These are phyloP conservation scores for Otatea glauca DNA, from an alignment of 176 grass and related monocot species.

Conservation along the genomic window DNA sequence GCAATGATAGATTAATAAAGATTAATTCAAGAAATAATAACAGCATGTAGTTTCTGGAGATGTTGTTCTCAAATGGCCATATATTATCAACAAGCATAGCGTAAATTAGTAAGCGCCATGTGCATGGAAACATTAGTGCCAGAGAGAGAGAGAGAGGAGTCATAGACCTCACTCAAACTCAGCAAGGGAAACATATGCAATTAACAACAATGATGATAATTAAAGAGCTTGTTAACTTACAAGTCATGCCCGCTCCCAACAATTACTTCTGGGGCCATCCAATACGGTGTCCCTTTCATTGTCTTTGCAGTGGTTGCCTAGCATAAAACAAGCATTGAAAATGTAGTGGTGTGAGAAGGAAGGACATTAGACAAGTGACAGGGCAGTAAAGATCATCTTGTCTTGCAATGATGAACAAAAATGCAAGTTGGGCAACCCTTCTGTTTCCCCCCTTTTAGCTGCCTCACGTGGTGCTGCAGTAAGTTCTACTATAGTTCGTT, in stretches of 20 bases:
- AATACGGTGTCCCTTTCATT: slow-evolving; percentile 89
- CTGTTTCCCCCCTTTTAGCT: not conserved
- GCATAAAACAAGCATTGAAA: slow-evolving; percentile 3
- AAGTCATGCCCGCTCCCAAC: slow-evolving; percentile 83
- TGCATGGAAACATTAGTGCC: not conserved
- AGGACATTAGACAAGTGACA: not conserved
- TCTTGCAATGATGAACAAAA: slow-evolving; percentile 12
- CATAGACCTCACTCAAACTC: not conserved
- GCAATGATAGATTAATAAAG: slow-evolving; percentile 18
- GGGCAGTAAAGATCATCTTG: not conserved
- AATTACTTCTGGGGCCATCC: slow-evolving; percentile 99
- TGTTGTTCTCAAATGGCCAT: not conserved
- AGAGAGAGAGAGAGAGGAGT: not conserved
- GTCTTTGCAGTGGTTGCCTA: slow-evolving; percentile 87
- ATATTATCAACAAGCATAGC: not conserved
- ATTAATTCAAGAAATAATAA: slow-evolving; percentile 32
- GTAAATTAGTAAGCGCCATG: not conserved
- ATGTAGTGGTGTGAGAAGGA: not conserved
- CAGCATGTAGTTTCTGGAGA: not conserved
- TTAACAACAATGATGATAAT: slow-evolving; percentile 10
- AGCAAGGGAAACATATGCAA: not conserved
- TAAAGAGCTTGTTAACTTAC: slow-evolving; percentile 45
- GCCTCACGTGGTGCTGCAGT: not conserved
- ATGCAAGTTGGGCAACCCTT: not conserved
- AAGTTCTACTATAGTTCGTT: not conserved